Evolutionary conservation across 805 yeast genomes (phyloP), one percentile per base, ranked within the genome.

Genomic region (Clavispora fructus): DNA sequence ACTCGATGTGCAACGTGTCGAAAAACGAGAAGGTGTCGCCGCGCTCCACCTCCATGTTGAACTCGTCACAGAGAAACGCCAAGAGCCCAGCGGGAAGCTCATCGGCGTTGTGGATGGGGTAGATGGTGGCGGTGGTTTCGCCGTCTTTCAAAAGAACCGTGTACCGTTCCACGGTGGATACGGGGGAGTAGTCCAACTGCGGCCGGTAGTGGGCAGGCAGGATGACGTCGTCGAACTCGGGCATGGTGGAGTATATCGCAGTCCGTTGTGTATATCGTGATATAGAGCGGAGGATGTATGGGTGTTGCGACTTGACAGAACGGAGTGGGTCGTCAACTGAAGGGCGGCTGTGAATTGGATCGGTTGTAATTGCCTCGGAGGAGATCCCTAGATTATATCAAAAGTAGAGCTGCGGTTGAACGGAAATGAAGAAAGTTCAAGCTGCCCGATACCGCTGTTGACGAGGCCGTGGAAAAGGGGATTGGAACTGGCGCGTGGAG

Each of bases 91-190:
- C 78, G 0, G 98, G 98, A 11, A 92, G 69, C 46, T 82, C 81
- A 25, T 75, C 75, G 0, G 82, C 73, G 27, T 80, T 77, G 47
- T 80, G 75, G 12, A 92, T 78, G 4, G 99, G 98, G 60, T 88
- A 89, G 48, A 94, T 83, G 4, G 97, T 91, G 1, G 97, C 97
- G 0, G 91, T 81, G 1, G 97, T 90, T 54, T 87, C 94, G 14
- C 92, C 89, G 63, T 91, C 97, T 59, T 87, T 85, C 26, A 90
- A 71, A 11, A 89, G 67, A 2, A 89, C 87, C 1, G 95, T 87
- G 56, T 83, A 82, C 7, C 94, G 80, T 43, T 77, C 82, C 29
- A 81, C 74, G 16, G 56, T 61, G 19, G 67, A 57, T 33, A 59
- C 63, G 1, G 69, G 60, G 39, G 55, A 58, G 56, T 66, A 71